A percentile compares a stretch with the other conserved stretches of the same genome.
Conservation (phyloP, 2,329 filamentous ascomycete genomes). For the Mycocentrospora acerina region DNA sequence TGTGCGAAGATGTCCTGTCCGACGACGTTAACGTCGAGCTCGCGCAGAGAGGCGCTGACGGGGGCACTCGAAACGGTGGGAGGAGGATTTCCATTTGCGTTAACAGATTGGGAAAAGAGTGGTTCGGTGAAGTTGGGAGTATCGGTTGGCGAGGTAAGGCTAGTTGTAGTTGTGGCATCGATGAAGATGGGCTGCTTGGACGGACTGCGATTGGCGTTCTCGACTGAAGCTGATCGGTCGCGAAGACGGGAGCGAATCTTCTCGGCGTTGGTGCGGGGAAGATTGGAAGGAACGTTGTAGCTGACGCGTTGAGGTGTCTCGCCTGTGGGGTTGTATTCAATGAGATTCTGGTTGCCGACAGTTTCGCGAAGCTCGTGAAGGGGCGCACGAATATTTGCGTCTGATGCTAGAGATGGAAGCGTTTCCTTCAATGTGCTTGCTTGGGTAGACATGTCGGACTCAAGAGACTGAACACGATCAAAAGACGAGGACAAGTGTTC, state of each 20-base stretch:
- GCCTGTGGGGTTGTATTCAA: slow-evolving; percentile 83
- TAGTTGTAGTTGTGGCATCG: slow-evolving; percentile 48
- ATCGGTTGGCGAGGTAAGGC: slow-evolving; percentile 30
- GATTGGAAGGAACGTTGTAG: slow-evolving; percentile 76
- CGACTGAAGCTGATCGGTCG: slow-evolving; percentile 37
- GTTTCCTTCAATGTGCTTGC: slow-evolving; percentile 60
- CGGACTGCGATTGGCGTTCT: slow-evolving; percentile 40
- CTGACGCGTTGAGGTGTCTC: slow-evolving; percentile 78
- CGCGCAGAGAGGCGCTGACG: slow-evolving; percentile 42
- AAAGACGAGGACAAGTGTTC: slow-evolving; percentile 70
- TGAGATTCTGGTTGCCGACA: slow-evolving; percentile 65
- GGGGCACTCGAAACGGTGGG: slow-evolving; percentile 25
- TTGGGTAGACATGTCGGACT: slow-evolving; percentile 65
- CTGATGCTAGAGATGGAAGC: slow-evolving; percentile 60
- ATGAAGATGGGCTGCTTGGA: slow-evolving; percentile 57
- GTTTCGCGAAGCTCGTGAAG: slow-evolving; percentile 70
- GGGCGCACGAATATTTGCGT: slow-evolving; percentile 64
- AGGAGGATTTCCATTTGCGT: slow-evolving; percentile 19
- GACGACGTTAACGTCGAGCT: slow-evolving; percentile 52
- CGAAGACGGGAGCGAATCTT: slow-evolving; percentile 54
- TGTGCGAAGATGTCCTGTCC: slow-evolving; percentile 35
- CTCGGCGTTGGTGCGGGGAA: slow-evolving; percentile 73
- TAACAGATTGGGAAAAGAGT: slow-evolving; percentile 28
- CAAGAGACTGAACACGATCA: slow-evolving; percentile 67
- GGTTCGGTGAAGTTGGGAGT: slow-evolving; percentile 29